Base-by-base conservation (phyloP, 495 filamentous ascomycete species). In the Parathielavia hyrcaniae region DNA sequence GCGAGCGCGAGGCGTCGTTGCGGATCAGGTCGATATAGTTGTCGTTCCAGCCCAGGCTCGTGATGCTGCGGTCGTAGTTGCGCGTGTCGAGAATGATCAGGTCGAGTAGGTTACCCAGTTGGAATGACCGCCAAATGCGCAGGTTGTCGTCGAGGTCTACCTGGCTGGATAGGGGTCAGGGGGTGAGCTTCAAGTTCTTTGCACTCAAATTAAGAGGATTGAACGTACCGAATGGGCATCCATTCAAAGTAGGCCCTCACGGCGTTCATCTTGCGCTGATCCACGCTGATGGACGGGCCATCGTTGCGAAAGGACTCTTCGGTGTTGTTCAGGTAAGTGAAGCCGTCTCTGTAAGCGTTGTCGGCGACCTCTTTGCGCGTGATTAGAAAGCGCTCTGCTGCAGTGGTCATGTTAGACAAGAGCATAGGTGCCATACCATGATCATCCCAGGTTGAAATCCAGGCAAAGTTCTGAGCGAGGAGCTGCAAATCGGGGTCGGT, bases 361-460 rank as follows among this genome's bases (percentile, higher is more conserved):
- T 87, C 79, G n/a, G 80, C 81, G 34, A 86, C 76, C 67, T 87
- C 82, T 72, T 12, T 55, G 43, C 20, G 20, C n/a, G 13, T 38
- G 48, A 26, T 50, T 38, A 50, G 17, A 4, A 12, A 38, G 36
- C 3, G 10, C 36, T 39, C 1, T 39, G 3, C 3, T 39, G 36
- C 26, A 30, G 26, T 30, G 6, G 26, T 30, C 26, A 30, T 30
- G 2, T 2, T 34, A 26, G 7, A 13, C 16, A 12, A 34, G 32
- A 19, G 11, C 14, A 17, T 7, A n/a, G 16, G 5, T 9, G 6
- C 19, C 55, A 36, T 63, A 79, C 76, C 77, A 65, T 85, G 84
- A 55, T 86, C 84, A 65, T 86, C 83, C 84, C 83, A 87, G 17
- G 85, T 82, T 4, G 81, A 69, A 55, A 87, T 85, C 84, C 84